Evolutionary conservation across 495 filamentous ascomycete genomes (phyloP).

Genomic region (Aspergillus wentii): DNA sequence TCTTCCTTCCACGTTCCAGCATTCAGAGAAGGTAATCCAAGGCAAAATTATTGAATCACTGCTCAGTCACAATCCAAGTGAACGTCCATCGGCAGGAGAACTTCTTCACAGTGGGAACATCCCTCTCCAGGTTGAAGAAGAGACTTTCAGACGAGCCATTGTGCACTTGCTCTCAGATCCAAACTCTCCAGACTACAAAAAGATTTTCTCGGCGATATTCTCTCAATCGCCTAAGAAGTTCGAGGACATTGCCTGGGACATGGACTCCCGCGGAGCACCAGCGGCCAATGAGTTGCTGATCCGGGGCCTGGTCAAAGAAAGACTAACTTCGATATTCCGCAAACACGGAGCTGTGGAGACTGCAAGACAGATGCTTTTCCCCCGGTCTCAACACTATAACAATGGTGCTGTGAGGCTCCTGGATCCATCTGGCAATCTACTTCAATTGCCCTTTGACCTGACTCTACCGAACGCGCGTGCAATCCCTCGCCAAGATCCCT

Average conservation of each 20-base stretch:
- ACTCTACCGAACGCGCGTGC: slow-evolving; percentile 84
- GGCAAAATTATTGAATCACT: slow-evolving; percentile 74
- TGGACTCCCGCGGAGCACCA: slow-evolving; percentile 49
- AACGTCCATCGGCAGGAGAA: slow-evolving; percentile 80
- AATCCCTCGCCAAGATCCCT: slow-evolving; percentile 66
- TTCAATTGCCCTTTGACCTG: slow-evolving; percentile 89
- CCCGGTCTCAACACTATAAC: slow-evolving; percentile 73
- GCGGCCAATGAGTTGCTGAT: slow-evolving; percentile 63
- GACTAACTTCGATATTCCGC: slow-evolving; percentile 75
- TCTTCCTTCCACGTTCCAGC: slow-evolving; percentile 71
- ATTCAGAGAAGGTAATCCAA: slow-evolving; percentile 68
- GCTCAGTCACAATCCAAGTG: slow-evolving; percentile 71
- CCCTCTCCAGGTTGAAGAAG: slow-evolving; percentile 86
- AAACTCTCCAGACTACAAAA: slow-evolving; percentile 81
- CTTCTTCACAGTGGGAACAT: slow-evolving; percentile 83
- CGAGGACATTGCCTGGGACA: slow-evolving; percentile 86
- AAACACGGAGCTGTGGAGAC: slow-evolving; percentile 86
- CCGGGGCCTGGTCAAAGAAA: slow-evolving; percentile 70
- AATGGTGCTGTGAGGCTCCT: slow-evolving; percentile 70
- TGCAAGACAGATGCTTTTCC: slow-evolving; percentile 69
- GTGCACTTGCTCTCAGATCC: slow-evolving; percentile 70
- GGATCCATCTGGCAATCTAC: slow-evolving; percentile 73
- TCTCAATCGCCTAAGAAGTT: slow-evolving; percentile 66
- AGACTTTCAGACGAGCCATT: slow-evolving; percentile 77
- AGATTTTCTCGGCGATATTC: slow-evolving; percentile 82